A percentile compares a stretch with the other conserved stretches of the same genome.
Conservation (phyloP, 2,329 filamentous ascomycete species). For the Colletotrichum cereale region DNA sequence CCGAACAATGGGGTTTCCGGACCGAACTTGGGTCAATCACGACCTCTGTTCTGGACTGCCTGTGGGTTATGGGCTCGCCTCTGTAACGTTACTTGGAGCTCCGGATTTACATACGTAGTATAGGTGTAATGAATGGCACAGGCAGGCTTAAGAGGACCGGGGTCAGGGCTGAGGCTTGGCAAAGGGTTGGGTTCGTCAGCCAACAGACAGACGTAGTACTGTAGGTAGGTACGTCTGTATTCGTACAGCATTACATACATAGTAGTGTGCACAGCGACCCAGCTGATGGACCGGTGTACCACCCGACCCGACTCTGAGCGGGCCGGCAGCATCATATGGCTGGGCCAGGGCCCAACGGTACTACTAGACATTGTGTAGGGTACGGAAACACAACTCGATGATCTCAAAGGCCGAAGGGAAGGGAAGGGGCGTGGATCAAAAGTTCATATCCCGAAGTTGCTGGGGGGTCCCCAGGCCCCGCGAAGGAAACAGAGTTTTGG, state of each 20-base stretch:
- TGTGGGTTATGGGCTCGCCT: conserved; percentile 7
- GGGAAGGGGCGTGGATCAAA: conserved; percentile 9
- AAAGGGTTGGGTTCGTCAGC: not conserved
- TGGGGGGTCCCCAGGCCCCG: conserved; percentile 13
- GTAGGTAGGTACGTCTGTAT: not conserved
- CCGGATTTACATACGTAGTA: not conserved
- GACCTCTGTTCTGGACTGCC: conserved; percentile 2
- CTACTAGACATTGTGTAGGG: not conserved
- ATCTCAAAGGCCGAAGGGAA: not conserved
- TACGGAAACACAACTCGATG: not conserved
- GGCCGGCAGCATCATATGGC: not conserved
- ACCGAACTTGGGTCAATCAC: conserved; percentile 21
- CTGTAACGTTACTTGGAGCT: conserved; percentile 1
- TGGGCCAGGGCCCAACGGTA: not conserved
- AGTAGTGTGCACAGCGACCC: conserved; percentile 5
- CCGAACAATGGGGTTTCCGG: conserved; percentile 36
- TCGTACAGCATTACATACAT: not conserved
- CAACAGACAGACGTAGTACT: not conserved
- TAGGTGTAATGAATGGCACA: conserved; percentile 26
- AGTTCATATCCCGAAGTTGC: conserved; percentile 38
- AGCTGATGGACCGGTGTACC: conserved; percentile 24
- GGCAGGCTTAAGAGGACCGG: not conserved
- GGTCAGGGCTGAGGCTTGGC: not conserved
- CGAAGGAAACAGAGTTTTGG: conserved; percentile 37
- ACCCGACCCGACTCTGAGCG: conserved; percentile 15